Conservation (phyloP, 805 yeast genomes). For the Kodamaea hsintzibuensis region DNA sequence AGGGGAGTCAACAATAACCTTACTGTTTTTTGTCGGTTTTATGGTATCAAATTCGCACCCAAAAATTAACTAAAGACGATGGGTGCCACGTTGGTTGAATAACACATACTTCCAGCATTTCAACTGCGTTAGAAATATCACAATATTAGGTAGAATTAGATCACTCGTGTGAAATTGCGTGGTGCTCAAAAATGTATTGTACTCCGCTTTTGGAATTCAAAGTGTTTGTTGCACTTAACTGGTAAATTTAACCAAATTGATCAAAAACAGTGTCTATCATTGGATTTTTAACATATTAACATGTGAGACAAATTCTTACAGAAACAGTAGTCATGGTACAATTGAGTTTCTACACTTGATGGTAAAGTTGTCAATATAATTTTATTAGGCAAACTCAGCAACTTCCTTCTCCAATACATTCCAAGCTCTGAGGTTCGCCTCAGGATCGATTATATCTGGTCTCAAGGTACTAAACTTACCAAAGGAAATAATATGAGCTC, state of each 20-base stretch:
- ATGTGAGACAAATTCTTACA: not conserved
- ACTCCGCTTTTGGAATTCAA: not conserved
- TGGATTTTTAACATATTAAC: too few relatives aligned
- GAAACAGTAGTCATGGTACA: too few relatives aligned
- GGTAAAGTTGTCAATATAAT: too few relatives aligned
- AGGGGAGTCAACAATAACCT: not conserved
- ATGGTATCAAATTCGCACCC: not conserved
- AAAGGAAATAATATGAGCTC: slow-evolving; percentile 40
- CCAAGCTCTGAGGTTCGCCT: slow-evolving; percentile 36
- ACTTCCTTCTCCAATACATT: slow-evolving; percentile 30
- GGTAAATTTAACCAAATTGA: not conserved
- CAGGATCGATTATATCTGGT: slow-evolving; percentile 35
- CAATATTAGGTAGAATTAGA: not conserved
- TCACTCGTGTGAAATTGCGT: not conserved
- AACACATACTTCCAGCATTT: not conserved
- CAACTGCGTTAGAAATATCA: not conserved
- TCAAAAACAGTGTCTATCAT: not conserved
- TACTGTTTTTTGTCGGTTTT: not conserved
- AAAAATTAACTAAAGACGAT: too few relatives aligned
- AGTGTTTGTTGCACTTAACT: not conserved
- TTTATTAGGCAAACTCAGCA: not conserved
- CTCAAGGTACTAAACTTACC: slow-evolving; percentile 32
- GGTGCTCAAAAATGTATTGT: not conserved
- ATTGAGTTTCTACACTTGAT: not conserved
- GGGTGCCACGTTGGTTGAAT: not conserved